Base-by-base conservation (phyloP, 106 monocot genomes). In the Ottelia alismoides region DNA sequence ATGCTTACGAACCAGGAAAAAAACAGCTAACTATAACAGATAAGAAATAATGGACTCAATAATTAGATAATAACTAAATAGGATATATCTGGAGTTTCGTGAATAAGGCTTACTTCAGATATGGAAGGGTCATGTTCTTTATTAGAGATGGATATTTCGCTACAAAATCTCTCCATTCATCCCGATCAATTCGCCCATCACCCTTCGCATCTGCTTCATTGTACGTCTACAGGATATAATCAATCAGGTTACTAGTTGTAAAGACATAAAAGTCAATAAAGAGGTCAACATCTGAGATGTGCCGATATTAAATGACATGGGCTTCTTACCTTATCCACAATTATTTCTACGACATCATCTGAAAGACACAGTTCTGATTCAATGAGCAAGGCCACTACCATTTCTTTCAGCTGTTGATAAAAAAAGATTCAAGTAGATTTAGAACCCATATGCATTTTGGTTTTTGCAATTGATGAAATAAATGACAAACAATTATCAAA, bases 331-430 rank as follows among this genome's bases (percentile, higher is more conserved):
- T 79, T 61, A 29, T 79, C 66, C 17, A 84, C 79, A 28, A 84
- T 84, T 46, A 50, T 57, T 58, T 84, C 79, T 32, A 84, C 76
- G 25, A 76, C 50, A 55, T 84, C 84, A 64, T 88, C 78, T 18
- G 84, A 88, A 53, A 96, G 71, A 28, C 3, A 19, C 25, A 96
- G 53, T 49, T 96, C 84, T 58, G 88, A 96, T 61, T 96, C 96
- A 44, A 72, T 79, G 0, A 85, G 52, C 25, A 96, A 72, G 48
- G 96, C 96, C 47, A 82, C 18, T 6, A 96, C 96, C 96, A 96
- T 88, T 61, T 96, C 96, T 59, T 85, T 85, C 65, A 96, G 61
- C 88, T 94, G 73, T 31, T 14, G 2, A 55, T 7, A 43, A 7
- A 16, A n/a, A 43, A 6, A 43, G 16, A 43, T 43, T 43, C 40